A percentile compares a stretch with the other conserved stretches of the same genome.
These are phyloP conservation scores for Aspergillus glaucus DNA, from an alignment of 2,329 filamentous ascomycete genomes.

Conservation along the genomic window DNA sequence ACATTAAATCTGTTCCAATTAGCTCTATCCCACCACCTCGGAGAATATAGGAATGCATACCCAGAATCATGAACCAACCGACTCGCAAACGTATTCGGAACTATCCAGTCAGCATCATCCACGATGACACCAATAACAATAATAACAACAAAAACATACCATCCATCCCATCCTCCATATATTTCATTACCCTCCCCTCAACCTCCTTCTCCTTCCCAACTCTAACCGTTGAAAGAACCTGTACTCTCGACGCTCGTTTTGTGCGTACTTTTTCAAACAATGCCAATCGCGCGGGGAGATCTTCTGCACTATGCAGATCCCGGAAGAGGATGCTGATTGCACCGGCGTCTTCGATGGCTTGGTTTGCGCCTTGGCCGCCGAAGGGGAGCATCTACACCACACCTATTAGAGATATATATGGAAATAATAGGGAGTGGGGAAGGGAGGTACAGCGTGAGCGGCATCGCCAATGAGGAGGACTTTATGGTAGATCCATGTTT, in stretches of 20 bases:
- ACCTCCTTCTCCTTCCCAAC: constrained; percentile 2
- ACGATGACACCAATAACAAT: background rate
- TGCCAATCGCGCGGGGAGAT: background rate
- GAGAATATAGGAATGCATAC: background rate
- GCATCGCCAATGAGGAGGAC: constrained; percentile 28
- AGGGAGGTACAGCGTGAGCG: constrained; percentile 22
- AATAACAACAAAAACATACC: background rate
- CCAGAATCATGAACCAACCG: background rate
- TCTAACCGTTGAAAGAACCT: constrained; percentile 2
- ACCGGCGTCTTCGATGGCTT: constrained; percentile 30
- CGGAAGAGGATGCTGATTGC: constrained; percentile 21
- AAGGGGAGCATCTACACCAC: constrained; percentile 15
- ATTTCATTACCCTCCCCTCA: background rate
- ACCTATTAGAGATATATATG: background rate
- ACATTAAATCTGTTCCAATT: background rate
- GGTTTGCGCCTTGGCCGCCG: constrained; percentile 26
- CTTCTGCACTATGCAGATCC: background rate
- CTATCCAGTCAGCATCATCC: background rate
- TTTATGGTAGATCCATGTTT: constrained; percentile 17
- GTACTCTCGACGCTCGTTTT: background rate
- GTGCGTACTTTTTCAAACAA: constrained; percentile 3
- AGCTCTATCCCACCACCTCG: background rate
- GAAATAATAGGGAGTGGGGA: background rate
- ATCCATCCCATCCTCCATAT: background rate
- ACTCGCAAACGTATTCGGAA: background rate